Base-by-base conservation (phyloP, 495 filamentous ascomycete genomes). In the Aspergillus taichungensis region DNA sequence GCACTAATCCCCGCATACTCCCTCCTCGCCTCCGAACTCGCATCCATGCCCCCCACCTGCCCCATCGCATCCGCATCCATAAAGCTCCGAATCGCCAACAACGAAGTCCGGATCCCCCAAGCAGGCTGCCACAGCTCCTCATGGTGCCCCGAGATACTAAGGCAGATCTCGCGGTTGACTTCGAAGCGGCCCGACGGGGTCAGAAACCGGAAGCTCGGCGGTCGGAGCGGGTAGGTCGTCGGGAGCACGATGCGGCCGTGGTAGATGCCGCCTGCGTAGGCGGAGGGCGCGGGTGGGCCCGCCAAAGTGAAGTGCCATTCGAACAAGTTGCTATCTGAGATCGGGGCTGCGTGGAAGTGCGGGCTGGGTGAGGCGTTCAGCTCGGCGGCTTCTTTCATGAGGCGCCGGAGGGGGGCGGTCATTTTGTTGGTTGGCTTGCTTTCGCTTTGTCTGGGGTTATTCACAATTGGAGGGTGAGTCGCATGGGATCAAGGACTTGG, bases 241-340 rank as follows among this genome's bases (percentile, higher is more conserved):
- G 92, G 92, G 12, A 98, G 81, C 32, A 87, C 74, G 61, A 98
- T 98, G 55, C 91, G 88, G 36, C 92, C 92, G 68, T 98, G 92
- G 73, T 98, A 98, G 55, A 94, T 75, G 14, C 92, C 92, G 7
- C 59, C 53, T 13, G 79, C 73, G 73, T 91, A 98, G 29, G 84
- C 75, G n/a, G 79, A 77, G 13, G 86, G 84, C 8, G 75, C 69
- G 0, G 92, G 92, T 0, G 92, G 92, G 1, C 92, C 92, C 39
- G 80, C 78, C n/a, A 98, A 69, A 0, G 92, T 98, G 76, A 98
- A 98, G 76, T 98, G 92, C 92, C 92, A 98, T 71, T 96, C 91
- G 72, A 95, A 94, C 49, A 98, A 84, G 69, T 95, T 87, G 37
- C 77, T 67, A 56, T 95, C 87, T 50, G 54, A 58, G 52, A 88